These are phyloP conservation scores for Thuja plicata DNA, from an alignment of 83 land plant species.

Conservation along the genomic window DNA sequence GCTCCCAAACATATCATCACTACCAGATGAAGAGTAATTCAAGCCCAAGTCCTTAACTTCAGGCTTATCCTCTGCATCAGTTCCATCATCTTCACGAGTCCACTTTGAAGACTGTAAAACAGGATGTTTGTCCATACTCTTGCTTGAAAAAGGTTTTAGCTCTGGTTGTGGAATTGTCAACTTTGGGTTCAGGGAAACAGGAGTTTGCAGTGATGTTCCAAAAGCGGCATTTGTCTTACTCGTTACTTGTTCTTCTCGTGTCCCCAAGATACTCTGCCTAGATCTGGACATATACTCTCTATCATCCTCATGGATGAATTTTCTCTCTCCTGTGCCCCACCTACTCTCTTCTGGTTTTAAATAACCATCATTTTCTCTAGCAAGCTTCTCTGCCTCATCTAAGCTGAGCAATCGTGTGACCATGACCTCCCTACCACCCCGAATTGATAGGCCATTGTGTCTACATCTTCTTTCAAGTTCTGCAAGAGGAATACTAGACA, in stretches of 20 bases:
- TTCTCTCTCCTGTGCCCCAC: slow-evolving; percentile 9
- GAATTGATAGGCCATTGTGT: slow-evolving; percentile 89
- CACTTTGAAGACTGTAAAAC: slow-evolving; percentile 92
- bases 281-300: slow-evolving; percentile 12
- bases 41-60: slow-evolving; percentile 56
- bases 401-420: slow-evolving; percentile 88
- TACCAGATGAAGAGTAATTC: slow-evolving; percentile 91
- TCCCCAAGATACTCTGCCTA: slow-evolving; percentile 2
- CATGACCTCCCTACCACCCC: slow-evolving; percentile 95
- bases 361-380: background rate
- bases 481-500: slow-evolving; percentile 74
- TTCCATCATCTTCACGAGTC: slow-evolving; percentile 88
- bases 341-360: background rate
- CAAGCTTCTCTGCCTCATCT: slow-evolving; percentile 92
- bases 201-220: slow-evolving; percentile 4
- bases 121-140: slow-evolving; percentile 61
- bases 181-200: slow-evolving; percentile 27
- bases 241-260: slow-evolving; percentile 6
- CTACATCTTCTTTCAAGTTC: slow-evolving; percentile 97
- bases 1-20: slow-evolving; percentile 70
- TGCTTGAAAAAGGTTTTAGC: slow-evolving; percentile 37
- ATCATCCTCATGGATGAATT: slow-evolving; percentile 6
- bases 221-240: background rate
- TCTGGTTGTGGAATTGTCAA: slow-evolving; percentile 68
- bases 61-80: slow-evolving; percentile 73